A percentile compares a stretch with the other conserved stretches of the same genome.
Evolutionary conservation across 2,329 filamentous ascomycete species (phyloP).

Genomic region (Trichoderma sp.): DNA sequence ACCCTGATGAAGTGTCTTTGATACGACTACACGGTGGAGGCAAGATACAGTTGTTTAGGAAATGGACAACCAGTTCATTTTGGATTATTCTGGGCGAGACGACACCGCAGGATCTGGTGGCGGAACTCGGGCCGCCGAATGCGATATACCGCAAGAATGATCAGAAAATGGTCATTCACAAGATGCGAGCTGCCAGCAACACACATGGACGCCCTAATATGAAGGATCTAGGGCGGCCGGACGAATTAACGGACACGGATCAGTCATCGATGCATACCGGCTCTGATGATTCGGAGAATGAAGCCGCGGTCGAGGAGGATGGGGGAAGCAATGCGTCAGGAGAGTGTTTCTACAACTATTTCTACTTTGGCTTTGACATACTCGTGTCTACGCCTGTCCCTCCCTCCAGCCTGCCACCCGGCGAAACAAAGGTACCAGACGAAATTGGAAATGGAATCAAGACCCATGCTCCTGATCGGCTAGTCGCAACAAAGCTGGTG

Average conservation of each 20-base stretch:
- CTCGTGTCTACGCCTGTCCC: slow-evolving; percentile 77
- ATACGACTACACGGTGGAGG: slow-evolving; percentile 78
- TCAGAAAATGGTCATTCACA: slow-evolving; percentile 84
- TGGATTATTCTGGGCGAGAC: slow-evolving; percentile 81
- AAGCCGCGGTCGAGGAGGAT: slow-evolving; percentile 60
- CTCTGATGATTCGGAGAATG: slow-evolving; percentile 66
- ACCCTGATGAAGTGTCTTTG: slow-evolving; percentile 86
- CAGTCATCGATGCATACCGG: slow-evolving; percentile 72
- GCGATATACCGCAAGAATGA: slow-evolving; percentile 92
- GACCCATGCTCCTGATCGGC: slow-evolving; percentile 57
- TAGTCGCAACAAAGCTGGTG: slow-evolving; percentile 89
- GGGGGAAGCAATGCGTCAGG: slow-evolving; percentile 57
- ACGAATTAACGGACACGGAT: slow-evolving; percentile 70
- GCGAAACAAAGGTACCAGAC: slow-evolving; percentile 28
- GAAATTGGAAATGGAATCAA: slow-evolving; percentile 40
- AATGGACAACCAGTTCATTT: slow-evolving; percentile 65
- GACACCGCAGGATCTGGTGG: slow-evolving; percentile 86
- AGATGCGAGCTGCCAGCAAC: slow-evolving; percentile 57
- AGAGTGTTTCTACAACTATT: slow-evolving; percentile 97
- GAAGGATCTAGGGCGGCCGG: slow-evolving; percentile 48
- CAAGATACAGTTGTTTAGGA: slow-evolving; percentile 73
- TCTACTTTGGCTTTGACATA: slow-evolving; percentile 91
- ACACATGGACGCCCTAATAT: slow-evolving; percentile 49
- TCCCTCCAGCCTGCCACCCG: slow-evolving; percentile 63
- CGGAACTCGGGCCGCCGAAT: slow-evolving; percentile 89